Evolutionary conservation across 1,284 basidiomycete genomes (phyloP).

Genomic region (Cutaneotrichosporon spelunceum): DNA sequence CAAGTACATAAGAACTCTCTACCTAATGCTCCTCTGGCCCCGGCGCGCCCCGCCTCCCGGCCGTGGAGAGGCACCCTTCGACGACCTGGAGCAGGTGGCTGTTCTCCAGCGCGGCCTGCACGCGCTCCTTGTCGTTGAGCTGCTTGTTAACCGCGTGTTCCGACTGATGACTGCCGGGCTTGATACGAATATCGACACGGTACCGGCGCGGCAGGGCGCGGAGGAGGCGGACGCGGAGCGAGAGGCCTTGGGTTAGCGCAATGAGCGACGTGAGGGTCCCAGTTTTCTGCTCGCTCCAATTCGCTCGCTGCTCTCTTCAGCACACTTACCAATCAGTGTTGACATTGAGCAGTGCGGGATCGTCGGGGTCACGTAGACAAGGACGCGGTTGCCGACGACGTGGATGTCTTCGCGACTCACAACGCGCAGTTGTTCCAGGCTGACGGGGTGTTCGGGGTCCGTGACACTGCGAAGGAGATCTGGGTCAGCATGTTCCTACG

Average conservation of each 20-base stretch:
- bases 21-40: conserved; percentile 2
- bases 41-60: conserved; percentile 49
- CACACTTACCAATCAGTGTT: conserved; percentile 83
- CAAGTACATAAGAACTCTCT: neutral
- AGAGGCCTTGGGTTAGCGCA: conserved; percentile 63
- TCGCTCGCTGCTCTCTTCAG: too few species aligned
- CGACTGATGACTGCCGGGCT: conserved; percentile 92
- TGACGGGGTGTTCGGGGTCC: conserved; percentile 93
- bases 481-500: too few species aligned
- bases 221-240: conserved; percentile 84
- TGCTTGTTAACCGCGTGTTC: conserved; percentile 97
- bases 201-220: conserved; percentile 86
- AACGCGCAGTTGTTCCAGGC: conserved; percentile 93
- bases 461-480: conserved; percentile 89
- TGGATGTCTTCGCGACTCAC: conserved; percentile 85
- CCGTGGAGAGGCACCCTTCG: conserved; percentile 73
- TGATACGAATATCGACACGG: conserved; percentile 91
- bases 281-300: too few species aligned
- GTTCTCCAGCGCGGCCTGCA: conserved; percentile 95
- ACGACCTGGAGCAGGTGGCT: conserved; percentile 79
- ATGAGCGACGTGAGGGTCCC: neutral
- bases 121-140: conserved; percentile 96
- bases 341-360: conserved; percentile 99
- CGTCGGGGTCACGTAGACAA: conserved; percentile 91
- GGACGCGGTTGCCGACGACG: conserved; percentile 68